A percentile compares a stretch with the other conserved stretches of the same genome.
phyloP scores from a whole-genome alignment of 2,329 filamentous ascomycete genomes.

The Xylaria sp. region DNA sequence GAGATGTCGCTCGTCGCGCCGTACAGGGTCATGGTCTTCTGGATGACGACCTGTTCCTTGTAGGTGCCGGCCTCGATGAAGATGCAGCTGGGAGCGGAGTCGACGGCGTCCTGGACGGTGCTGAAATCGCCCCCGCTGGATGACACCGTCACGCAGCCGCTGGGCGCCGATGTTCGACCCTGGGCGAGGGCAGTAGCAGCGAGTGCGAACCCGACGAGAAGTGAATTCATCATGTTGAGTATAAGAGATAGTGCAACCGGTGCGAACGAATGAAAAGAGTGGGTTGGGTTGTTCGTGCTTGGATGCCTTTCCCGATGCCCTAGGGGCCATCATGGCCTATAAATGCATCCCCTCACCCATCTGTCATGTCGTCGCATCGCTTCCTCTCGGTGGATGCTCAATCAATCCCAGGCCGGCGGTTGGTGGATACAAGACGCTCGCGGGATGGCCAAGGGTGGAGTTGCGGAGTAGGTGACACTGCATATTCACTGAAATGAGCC shows the following conservation, averaged over 20 bases:
- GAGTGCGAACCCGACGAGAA: conserved; percentile 15
- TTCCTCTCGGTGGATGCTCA: not conserved
- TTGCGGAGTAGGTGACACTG: not conserved
- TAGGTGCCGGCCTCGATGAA: conserved; percentile 65
- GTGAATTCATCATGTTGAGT: conserved; percentile 19
- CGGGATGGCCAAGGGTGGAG: not conserved
- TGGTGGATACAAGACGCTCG: not conserved
- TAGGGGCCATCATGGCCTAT: not conserved
- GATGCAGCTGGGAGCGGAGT: conserved; percentile 61
- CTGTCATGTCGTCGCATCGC: not conserved
- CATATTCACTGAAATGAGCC: no score
- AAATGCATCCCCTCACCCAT: not conserved
- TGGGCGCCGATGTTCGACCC: conserved; percentile 44
- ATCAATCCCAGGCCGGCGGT: not conserved
- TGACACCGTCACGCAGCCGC: conserved; percentile 52
- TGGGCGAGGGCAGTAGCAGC: conserved; percentile 31
- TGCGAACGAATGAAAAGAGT: not conserved
- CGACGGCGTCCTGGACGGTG: conserved; percentile 57
- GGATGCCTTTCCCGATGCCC: not conserved
- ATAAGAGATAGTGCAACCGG: not conserved
- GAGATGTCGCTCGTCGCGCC: conserved; percentile 59
- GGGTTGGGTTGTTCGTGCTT: not conserved
- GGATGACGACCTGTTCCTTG: conserved; percentile 60
- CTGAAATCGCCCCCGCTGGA: conserved; percentile 40
- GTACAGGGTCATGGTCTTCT: conserved; percentile 54